These are phyloP conservation scores for Lachancea thermotolerans DNA, from an alignment of 805 yeast species.

Conservation along the genomic window DNA sequence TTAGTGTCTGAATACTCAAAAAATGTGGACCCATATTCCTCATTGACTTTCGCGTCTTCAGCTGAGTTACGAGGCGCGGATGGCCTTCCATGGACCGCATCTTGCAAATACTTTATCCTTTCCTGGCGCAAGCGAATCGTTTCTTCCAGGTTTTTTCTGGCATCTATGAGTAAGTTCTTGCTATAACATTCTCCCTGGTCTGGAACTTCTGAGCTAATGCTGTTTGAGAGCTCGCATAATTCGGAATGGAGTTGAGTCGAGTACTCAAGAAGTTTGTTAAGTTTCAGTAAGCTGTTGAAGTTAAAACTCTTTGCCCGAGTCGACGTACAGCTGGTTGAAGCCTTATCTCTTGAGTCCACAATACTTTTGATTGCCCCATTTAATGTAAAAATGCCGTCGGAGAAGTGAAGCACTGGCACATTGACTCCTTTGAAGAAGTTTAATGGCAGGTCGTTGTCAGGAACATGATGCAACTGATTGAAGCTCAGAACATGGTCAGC, in stretches of 20 bases:
- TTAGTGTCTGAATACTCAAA: conserved; percentile 19
- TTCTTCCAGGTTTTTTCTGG: background rate
- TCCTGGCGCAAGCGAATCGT: background rate
- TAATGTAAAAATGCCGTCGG: conserved; percentile 21
- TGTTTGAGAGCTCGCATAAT: conserved; percentile 9
- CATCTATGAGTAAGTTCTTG: background rate
- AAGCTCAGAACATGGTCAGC: conserved; percentile 14
- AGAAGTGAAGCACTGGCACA: conserved; percentile 20
- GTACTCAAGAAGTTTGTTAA: conserved; percentile 27
- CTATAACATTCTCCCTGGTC: background rate
- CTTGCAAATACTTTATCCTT: background rate
- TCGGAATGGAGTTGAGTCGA: conserved; percentile 19
- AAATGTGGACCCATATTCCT: conserved; percentile 24
- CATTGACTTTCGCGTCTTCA: conserved; percentile 6
- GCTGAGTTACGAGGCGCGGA: background rate
- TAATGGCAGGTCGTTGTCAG: conserved; percentile 6
- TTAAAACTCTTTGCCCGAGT: conserved; percentile 16
- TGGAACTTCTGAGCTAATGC: conserved; percentile 9
- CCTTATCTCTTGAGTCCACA: background rate
- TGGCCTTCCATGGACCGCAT: background rate
- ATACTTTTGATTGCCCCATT: background rate
- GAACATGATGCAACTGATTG: conserved; percentile 12
- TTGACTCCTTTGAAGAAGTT: conserved; percentile 12
- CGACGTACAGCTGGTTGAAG: background rate
- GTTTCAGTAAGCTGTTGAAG: conserved; percentile 23